phyloP scores from a whole-genome alignment of 345 rosid genomes.

The Eutrema heterophyllum region DNA sequence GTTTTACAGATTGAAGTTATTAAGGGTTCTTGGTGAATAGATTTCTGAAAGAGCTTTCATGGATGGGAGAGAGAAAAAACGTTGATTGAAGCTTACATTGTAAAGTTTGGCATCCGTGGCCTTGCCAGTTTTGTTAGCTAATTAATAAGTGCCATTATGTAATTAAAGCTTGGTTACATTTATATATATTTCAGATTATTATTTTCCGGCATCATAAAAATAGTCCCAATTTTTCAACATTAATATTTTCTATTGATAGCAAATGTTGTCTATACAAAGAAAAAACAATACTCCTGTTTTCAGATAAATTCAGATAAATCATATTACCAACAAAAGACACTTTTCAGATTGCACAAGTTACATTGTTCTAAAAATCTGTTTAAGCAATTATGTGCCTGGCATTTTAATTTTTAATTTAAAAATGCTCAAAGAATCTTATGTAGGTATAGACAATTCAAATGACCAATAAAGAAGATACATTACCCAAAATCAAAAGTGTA shows the following conservation, averaged over 20 bases:
- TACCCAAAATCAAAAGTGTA: neutral
- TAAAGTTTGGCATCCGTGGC: conserved; percentile 32
- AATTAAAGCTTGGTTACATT: neutral
- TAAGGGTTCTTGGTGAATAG: conserved; percentile 18
- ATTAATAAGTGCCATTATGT: neutral
- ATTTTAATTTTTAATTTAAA: neutral
- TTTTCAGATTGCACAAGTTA: neutral
- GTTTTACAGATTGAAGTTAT: conserved; percentile 18
- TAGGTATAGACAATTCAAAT: neutral
- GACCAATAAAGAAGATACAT: neutral
- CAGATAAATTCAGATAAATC: neutral
- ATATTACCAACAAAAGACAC: neutral
- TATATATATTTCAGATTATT: conserved; percentile 2
- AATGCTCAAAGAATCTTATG: neutral
- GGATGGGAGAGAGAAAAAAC: neutral
- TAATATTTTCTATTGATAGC: neutral
- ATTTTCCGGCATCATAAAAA: neutral
- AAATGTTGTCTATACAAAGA: neutral
- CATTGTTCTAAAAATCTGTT: neutral
- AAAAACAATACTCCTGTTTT: no score
- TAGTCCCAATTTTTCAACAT: neutral
- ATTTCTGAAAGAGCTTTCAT: conserved; percentile 20
- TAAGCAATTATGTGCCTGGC: neutral
- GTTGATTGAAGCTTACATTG: conserved; percentile 21
- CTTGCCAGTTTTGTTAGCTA: conserved; percentile 30